Conservation (phyloP, 2,329 filamentous ascomycete species). For the Colletotrichum euphorbiae region DNA sequence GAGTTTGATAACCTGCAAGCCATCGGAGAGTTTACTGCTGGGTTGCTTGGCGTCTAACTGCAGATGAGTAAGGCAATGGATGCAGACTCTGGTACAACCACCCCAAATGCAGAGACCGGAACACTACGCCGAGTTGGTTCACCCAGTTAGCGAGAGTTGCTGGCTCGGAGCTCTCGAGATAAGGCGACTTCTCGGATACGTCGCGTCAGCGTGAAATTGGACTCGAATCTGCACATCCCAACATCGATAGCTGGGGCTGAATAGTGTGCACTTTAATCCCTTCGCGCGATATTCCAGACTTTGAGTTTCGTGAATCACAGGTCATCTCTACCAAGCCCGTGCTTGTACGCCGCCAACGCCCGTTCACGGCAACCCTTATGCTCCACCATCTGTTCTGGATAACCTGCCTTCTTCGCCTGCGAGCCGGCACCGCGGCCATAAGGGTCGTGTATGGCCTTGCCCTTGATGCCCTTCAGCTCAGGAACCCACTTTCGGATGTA, state of each 20-base stretch:
- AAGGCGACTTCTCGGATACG: background rate
- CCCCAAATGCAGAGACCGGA: constrained; percentile 1
- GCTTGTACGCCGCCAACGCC: constrained; percentile 78
- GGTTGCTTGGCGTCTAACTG: background rate
- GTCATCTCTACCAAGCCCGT: constrained; percentile 58
- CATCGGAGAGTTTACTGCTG: constrained; percentile 20
- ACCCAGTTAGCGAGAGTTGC: background rate
- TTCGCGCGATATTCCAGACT: too few relatives aligned
- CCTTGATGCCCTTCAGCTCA: constrained; percentile 73
- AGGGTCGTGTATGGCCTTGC: constrained; percentile 83
- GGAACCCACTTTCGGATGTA: constrained; percentile 88
- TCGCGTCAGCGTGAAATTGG: background rate
- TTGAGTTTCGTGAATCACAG: background rate
- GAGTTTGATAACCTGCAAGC: background rate
- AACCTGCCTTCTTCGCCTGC: constrained; percentile 73
- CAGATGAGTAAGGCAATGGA: background rate
- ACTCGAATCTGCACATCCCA: too few relatives aligned
- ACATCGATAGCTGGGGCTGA: too few relatives aligned
- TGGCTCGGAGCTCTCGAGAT: background rate
- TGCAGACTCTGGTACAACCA: background rate
- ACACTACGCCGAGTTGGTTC: background rate
- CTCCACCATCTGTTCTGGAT: constrained; percentile 80
- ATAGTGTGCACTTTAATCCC: too few relatives aligned
- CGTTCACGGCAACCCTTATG: constrained; percentile 77
- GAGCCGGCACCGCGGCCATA: constrained; percentile 73